These are phyloP conservation scores for Trichoderma breve DNA, from an alignment of 2,329 filamentous ascomycete species.

Conservation along the genomic window DNA sequence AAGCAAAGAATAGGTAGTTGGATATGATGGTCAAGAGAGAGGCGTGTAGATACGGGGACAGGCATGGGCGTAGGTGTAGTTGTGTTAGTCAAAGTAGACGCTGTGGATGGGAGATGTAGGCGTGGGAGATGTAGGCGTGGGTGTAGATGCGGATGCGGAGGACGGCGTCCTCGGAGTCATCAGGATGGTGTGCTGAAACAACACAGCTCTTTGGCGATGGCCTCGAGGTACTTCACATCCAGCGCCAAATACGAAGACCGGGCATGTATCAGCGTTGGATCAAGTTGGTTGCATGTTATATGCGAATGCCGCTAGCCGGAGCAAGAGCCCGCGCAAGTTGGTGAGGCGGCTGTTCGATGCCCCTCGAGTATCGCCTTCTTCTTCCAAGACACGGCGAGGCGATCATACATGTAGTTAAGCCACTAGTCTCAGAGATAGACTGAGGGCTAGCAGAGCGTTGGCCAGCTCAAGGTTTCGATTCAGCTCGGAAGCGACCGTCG, in stretches of 20 bases:
- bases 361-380: not conserved
- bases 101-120: not conserved
- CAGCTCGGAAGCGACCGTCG: conserved; percentile 14
- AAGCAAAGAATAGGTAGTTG: not conserved
- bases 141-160: conserved; percentile 7
- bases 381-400: conserved; percentile 8
- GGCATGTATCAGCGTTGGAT: not conserved
- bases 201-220: conserved; percentile 13
- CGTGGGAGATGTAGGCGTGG: not conserved
- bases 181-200: conserved; percentile 18
- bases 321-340: not conserved
- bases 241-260: not conserved
- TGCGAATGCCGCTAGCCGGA: conserved; percentile 6
- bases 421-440: conserved; percentile 5
- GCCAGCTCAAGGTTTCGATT: not conserved
- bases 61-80: not conserved
- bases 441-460: not conserved
- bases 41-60: not conserved
- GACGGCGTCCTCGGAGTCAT: conserved; percentile 12
- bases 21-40: not conserved
- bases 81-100: not conserved
- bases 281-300: not conserved
- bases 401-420: not conserved
- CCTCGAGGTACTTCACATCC: not conserved
- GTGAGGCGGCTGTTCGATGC: not conserved